Evolutionary conservation across 2,329 filamentous ascomycete genomes (phyloP), one percentile per base, ranked within the genome.

Genomic region (Sporothrix pallida): DNA sequence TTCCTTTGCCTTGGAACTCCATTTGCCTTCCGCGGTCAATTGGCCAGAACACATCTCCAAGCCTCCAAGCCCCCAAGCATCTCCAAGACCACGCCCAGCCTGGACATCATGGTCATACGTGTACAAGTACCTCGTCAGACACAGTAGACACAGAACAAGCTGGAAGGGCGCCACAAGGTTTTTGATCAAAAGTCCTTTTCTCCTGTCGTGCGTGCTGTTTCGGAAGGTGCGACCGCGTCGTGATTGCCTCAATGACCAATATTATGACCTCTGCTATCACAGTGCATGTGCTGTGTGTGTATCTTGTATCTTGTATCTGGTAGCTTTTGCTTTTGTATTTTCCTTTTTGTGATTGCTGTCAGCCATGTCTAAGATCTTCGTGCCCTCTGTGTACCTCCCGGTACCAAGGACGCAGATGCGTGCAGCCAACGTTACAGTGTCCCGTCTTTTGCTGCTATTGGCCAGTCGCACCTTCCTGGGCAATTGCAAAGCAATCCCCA

Each of bases 171-270:
- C 10, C 63, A 67, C 63, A 48, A 56, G 50, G n/a, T 52, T 17
- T 20, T 20, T 9, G 4, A 26, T 12, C 23, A 63, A 52, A n/a
- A 20, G 67, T 9, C 31, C 26, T 58, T 26, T 46, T 44, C 68
- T 37, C 48, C 67, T 52, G 65, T 54, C 48, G 48, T 70, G 50
- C 48, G 17, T 23, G 31, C 37, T 58, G 68, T 70, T 20, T 58
- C 67, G 50, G 50, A 56, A 70, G 67, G 50, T 70, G 67, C 48
- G 50, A 70, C 26, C 67, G 44, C 4, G 50, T 70, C 48, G 65
- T n/a, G 23, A 23, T 52, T 46, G 31, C 58, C 31, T 37, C 58
- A n/a, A n/a, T 10, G 15, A 20, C 44, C 48, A 54, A 56, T 54
- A 70, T 20, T 65, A 48, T 23, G 62, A 26, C 67, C 23, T 31